Percentiles rank a stretch among this genome's conserved stretches.
Conservation (phyloP, 768 basidiomycete species). For the Lyophyllum semitale region DNA sequence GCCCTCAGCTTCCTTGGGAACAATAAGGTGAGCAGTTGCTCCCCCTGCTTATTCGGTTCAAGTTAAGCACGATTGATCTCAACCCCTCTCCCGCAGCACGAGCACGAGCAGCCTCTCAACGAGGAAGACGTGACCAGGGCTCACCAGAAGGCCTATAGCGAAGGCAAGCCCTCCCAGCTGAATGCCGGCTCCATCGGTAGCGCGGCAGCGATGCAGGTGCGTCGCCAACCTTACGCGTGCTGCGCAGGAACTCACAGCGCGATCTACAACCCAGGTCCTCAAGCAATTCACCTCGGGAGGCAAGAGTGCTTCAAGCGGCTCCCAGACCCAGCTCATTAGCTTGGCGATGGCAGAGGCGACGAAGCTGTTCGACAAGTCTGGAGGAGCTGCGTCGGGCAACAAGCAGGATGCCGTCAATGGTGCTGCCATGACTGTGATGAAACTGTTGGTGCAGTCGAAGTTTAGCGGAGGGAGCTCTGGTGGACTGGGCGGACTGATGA, state of each 20-base stretch:
- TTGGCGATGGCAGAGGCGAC: conserved; percentile 84
- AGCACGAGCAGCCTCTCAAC: conserved; percentile 63
- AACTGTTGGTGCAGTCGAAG: conserved; percentile 74
- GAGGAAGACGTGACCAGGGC: conserved; percentile 63
- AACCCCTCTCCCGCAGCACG: conserved; percentile 31
- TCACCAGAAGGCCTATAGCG: conserved; percentile 62
- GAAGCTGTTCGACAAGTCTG: conserved; percentile 73
- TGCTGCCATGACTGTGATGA: conserved; percentile 85
- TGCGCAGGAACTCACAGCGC: neutral
- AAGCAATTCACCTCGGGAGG: conserved; percentile 68
- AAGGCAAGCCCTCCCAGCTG: conserved; percentile 51
- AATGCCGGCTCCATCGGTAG: conserved; percentile 67
- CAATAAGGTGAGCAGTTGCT: conserved; percentile 43
- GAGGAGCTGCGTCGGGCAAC: conserved; percentile 61
- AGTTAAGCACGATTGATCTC: neutral
- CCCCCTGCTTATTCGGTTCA: neutral
- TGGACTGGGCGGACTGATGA: conserved; percentile 61
- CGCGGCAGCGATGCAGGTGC: conserved; percentile 76
- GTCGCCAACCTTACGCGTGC: neutral
- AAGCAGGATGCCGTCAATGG: conserved; percentile 87
- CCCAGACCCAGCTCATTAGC: conserved; percentile 72
- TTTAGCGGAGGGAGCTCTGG: conserved; percentile 62
- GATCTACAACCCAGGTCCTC: conserved; percentile 43
- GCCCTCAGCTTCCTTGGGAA: conserved; percentile 54
- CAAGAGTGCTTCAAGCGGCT: conserved; percentile 36